Conservation (phyloP, 2,329 filamentous ascomycete species). For the Fusarium pilosicola region DNA sequence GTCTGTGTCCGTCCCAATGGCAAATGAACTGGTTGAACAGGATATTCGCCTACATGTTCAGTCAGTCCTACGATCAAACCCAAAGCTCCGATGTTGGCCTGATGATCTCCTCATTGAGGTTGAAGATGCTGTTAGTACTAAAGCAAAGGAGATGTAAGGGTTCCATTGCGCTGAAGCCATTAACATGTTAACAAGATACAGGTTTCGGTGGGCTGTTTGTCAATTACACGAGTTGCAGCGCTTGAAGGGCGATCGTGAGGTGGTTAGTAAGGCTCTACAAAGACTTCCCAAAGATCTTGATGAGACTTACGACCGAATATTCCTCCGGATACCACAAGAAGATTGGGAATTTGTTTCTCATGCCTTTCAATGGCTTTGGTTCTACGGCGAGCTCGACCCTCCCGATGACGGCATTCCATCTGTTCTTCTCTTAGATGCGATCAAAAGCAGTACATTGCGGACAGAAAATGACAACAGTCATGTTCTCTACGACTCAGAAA, state of each 20-base stretch:
- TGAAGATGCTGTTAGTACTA: accelerated
- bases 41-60: background rate
- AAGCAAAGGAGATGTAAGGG: background rate
- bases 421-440: accelerated
- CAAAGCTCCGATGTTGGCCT: background rate
- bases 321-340: accelerated
- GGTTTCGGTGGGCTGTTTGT: background rate
- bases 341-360: background rate
- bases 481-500: background rate
- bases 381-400: accelerated
- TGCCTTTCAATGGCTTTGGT: background rate
- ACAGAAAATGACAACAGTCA: accelerated
- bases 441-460: accelerated
- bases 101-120: accelerated
- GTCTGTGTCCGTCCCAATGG: background rate
- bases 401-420: accelerated
- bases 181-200: accelerated
- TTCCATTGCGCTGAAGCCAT: accelerated
- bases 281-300: background rate
- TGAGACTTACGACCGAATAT: accelerated
- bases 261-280: accelerated
- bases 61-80: background rate
- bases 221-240: background rate
- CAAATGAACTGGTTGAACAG: background rate
- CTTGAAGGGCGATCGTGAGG: accelerated